These are phyloP conservation scores for Abrus precatorius DNA, from an alignment of 306 rosid genomes.

Conservation along the genomic window DNA sequence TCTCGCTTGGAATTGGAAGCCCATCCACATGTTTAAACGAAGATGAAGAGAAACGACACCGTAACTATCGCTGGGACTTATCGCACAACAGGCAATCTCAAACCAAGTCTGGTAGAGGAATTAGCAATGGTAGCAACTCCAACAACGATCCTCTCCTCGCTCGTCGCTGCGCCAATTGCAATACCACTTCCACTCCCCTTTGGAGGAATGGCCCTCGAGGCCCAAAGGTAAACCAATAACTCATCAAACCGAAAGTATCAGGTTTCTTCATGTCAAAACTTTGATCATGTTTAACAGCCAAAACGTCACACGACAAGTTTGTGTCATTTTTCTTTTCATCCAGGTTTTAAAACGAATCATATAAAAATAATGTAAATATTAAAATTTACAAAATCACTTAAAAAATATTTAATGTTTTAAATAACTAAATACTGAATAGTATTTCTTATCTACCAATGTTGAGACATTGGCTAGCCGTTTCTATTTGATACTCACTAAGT, in stretches of 20 bases:
- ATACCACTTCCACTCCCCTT: conserved; percentile 97
- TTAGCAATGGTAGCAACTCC: neutral
- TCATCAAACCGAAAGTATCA: no score
- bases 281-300: no score
- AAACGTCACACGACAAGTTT: no score
- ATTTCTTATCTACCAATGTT: neutral
- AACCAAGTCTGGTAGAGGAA: conserved; percentile 47
- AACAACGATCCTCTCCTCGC: conserved; percentile 77
- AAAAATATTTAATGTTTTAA: no score
- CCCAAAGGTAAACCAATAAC: conserved; percentile 74
- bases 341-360: no score
- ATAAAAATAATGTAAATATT: no score
- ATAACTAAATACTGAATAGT: no score
- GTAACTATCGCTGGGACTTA: conserved; percentile 71
- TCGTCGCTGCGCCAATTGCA: conserved; percentile 98
- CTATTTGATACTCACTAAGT: neutral
- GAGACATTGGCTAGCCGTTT: neutral
- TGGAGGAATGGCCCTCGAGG: conserved; percentile 99
- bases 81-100: conserved; percentile 49
- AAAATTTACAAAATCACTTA: no score
- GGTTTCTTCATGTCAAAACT: no score
- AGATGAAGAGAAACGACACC: conserved; percentile 53
- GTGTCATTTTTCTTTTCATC: no score
- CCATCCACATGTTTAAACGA: conserved; percentile 81
- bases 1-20: conserved; percentile 89